Conservation (phyloP, 257 asterid genomes). For the Haberlea rhodopensis region DNA sequence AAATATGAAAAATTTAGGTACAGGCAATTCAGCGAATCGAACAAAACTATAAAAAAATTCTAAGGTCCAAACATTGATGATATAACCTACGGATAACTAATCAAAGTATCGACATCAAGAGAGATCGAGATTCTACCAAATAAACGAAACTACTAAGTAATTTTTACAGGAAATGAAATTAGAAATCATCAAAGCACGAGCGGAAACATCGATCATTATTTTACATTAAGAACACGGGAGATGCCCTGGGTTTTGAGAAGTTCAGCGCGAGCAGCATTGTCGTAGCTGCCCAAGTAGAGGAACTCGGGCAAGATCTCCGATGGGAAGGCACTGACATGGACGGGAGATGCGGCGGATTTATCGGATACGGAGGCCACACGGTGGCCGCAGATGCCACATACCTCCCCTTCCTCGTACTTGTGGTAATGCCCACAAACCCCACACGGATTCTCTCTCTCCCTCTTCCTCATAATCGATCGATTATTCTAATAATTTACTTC, state of each 20-base stretch:
- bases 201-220: background rate
- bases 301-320: slow-evolving; percentile 96
- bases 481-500: slow-evolving; percentile 10
- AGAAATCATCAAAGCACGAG: background rate
- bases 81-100: no score
- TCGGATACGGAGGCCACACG: slow-evolving; percentile 59
- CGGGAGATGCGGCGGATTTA: slow-evolving; percentile 32
- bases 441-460: slow-evolving; percentile 90
- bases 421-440: slow-evolving; percentile 93
- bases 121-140: background rate
- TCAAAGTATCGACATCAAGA: no score
- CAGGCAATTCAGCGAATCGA: background rate
- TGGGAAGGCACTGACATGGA: slow-evolving; percentile 83
- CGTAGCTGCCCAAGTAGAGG: slow-evolving; percentile 88
- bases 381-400: slow-evolving; percentile 89
- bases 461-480: slow-evolving; percentile 62
- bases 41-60: background rate
- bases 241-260: slow-evolving; percentile 93
- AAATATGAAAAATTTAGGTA: background rate
- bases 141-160: background rate
- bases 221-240: slow-evolving; percentile 85
- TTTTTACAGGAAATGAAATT: background rate
- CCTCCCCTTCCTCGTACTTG: slow-evolving; percentile 93
- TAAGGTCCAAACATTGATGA: background rate
- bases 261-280: slow-evolving; percentile 89